Evolutionary conservation across 768 basidiomycete species (phyloP), one percentile per base, ranked within the genome.

Genomic region (Coprinopsis strossmayeri): DNA sequence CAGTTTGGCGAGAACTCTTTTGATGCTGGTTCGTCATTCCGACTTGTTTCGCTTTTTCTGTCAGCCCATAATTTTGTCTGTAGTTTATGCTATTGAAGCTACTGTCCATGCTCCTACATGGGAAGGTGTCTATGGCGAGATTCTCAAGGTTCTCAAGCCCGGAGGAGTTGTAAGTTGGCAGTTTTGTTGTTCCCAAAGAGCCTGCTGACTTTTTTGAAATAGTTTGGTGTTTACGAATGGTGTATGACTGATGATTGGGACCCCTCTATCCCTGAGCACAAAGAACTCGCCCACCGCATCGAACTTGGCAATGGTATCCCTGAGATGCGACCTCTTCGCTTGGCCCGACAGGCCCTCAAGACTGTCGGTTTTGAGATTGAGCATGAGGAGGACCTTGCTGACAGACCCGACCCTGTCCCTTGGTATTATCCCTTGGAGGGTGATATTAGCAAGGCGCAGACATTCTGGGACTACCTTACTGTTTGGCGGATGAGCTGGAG

Each of bases 191-290:
- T n/a, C n/a, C n/a, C n/a, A n/a, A n/a, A n/a, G n/a, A n/a, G n/a
- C 44, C n/a, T 27, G n/a, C 55, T 52, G 2, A 51, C 40, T 26
- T 37, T 32, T 44, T 34, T 53, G 21, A n/a, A n/a, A n/a, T 50
- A 94, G 88, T 96, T 96, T 66, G 95, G 94, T 61, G 88, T 98
- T 30, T 99, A 98, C 68, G 96, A 98, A 64, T 99, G 95, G 95
- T 85, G 83, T 67, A 97, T 99, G 96, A 97, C 96, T 17, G 93
- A 97, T 65, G 63, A 67, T 2, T 94, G 94, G 90, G 87, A 97
- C 67, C 78, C 88, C 32, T 77, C 86, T 39, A 87, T 75, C 61
- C 87, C 92, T 15, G 67, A 77, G 46, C 95, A 98, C 77, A 94
- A 93, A 70, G 77, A 77, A 38, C 82, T 98, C 50, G 90, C 91